Conservation (phyloP, 148 eudicot species). For the Camellia granthamiana region DNA sequence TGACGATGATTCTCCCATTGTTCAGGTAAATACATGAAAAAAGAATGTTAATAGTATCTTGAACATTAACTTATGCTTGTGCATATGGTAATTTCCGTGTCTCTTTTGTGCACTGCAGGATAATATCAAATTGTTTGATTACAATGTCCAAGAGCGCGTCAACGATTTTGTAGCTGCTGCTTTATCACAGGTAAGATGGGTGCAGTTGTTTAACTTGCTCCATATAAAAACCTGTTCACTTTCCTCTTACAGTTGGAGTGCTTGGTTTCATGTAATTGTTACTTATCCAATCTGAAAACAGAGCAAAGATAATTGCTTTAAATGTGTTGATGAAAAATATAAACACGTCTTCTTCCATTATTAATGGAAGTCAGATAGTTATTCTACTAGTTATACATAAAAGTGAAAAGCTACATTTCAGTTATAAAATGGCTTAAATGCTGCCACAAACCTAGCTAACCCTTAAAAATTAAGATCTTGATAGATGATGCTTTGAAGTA, state of each 20-base stretch:
- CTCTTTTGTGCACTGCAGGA: slow-evolving; percentile 55
- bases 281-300: no score
- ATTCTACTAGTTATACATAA: no score
- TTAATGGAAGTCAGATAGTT: no score
- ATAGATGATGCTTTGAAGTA: no score
- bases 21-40: slow-evolving; percentile 56
- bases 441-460: no score
- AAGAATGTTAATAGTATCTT: background rate
- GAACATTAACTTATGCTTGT: slow-evolving; percentile 4
- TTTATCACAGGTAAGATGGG: slow-evolving; percentile 56
- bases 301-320: no score
- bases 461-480: no score
- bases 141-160: slow-evolving; percentile 90
- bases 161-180: slow-evolving; percentile 93
- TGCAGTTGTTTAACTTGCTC: background rate
- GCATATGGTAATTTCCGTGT: slow-evolving; percentile 9
- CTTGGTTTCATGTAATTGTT: no score
- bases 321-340: no score
- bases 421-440: no score
- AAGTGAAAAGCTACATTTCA: no score
- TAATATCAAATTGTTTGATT: slow-evolving; percentile 78
- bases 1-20: slow-evolving; percentile 45
- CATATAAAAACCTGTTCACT: background rate
- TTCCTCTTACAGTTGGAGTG: background rate
- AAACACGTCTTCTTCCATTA: no score